Percentiles rank a stretch among this genome's conserved stretches.
Conservation (phyloP, 2,329 filamentous ascomycete genomes). For the Talaromyces sp. region DNA sequence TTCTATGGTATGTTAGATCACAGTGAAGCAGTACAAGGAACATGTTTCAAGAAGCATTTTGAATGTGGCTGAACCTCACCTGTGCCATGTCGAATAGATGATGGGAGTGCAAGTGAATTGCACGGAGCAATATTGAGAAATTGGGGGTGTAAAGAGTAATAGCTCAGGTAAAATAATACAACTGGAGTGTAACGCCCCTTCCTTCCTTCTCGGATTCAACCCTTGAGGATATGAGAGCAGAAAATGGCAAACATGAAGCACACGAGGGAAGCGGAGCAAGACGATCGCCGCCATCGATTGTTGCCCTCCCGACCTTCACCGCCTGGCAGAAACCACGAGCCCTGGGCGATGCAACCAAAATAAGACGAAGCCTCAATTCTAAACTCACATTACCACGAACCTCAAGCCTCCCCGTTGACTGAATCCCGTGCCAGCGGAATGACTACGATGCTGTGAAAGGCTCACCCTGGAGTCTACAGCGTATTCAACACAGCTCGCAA, state of each 20-base stretch:
- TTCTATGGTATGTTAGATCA: constrained; percentile 38
- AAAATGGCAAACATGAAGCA: not conserved
- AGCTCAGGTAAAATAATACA: not conserved
- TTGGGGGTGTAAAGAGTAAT: too few species aligned
- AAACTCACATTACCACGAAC: not conserved
- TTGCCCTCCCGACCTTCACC: constrained; percentile 19
- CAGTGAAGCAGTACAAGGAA: not conserved
- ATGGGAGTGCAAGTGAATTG: not conserved
- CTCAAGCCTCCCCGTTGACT: not conserved
- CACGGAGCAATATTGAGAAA: not conserved
- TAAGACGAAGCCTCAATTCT: constrained; percentile 17
- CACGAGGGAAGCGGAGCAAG: not conserved
- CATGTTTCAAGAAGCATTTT: constrained; percentile 20
- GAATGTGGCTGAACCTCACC: constrained; percentile 21
- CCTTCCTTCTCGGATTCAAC: not conserved
- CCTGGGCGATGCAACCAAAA: constrained; percentile 24
- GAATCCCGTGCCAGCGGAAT: constrained; percentile 6
- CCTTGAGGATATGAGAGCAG: not conserved
- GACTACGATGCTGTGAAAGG: constrained; percentile 9
- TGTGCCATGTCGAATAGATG: constrained; percentile 26
- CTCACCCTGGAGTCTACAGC: constrained; percentile 11
- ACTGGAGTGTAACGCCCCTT: too few species aligned
- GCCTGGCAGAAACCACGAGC: constrained; percentile 25
- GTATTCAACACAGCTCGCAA: constrained; percentile 3
- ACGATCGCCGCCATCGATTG: not conserved